These are phyloP conservation scores for Colletotrichum camelliae DNA, from an alignment of 2,329 filamentous ascomycete genomes.

Conservation along the genomic window DNA sequence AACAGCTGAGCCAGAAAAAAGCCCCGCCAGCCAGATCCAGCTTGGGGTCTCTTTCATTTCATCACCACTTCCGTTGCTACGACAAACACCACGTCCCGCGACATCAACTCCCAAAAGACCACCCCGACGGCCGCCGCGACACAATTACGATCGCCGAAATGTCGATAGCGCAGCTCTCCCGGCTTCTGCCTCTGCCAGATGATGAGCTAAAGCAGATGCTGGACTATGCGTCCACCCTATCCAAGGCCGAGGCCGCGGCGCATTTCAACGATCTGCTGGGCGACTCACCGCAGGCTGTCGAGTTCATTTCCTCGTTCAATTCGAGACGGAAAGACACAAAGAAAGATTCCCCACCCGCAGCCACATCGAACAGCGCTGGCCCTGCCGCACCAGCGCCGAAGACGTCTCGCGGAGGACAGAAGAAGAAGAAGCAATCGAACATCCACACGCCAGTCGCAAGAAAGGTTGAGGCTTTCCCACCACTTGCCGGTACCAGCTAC, in stretches of 20 bases:
- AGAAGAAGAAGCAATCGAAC: slow-evolving; percentile 64
- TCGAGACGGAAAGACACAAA: slow-evolving; percentile 55
- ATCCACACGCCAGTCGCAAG: slow-evolving; percentile 70
- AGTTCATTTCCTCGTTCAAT: slow-evolving; percentile 85
- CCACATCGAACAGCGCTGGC: background rate
- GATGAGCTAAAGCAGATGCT: slow-evolving; percentile 85
- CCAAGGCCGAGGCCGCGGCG: slow-evolving; percentile 78
- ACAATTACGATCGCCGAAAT: slow-evolving; percentile 35
- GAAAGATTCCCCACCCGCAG: slow-evolving; percentile 31
- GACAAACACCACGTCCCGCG: background rate
- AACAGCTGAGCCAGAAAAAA: background rate
- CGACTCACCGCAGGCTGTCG: slow-evolving; percentile 77
- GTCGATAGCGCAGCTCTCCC: slow-evolving; percentile 72
- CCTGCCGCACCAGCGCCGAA: slow-evolving; percentile 53
- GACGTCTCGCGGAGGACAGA: slow-evolving; percentile 43
- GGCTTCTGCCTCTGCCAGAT: slow-evolving; percentile 83
- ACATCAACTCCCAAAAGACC: background rate
- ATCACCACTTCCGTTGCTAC: background rate
- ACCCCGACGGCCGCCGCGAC: background rate
- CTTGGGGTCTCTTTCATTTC: background rate
- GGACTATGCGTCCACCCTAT: slow-evolving; percentile 78
- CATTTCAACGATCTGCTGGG: slow-evolving; percentile 90
- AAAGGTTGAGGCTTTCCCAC: slow-evolving; percentile 67
- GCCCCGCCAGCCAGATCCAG: background rate
- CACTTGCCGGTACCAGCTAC: slow-evolving; percentile 71